Base-by-base conservation (phyloP, 2,329 filamentous ascomycete species). In the Botrytis deweyae region DNA sequence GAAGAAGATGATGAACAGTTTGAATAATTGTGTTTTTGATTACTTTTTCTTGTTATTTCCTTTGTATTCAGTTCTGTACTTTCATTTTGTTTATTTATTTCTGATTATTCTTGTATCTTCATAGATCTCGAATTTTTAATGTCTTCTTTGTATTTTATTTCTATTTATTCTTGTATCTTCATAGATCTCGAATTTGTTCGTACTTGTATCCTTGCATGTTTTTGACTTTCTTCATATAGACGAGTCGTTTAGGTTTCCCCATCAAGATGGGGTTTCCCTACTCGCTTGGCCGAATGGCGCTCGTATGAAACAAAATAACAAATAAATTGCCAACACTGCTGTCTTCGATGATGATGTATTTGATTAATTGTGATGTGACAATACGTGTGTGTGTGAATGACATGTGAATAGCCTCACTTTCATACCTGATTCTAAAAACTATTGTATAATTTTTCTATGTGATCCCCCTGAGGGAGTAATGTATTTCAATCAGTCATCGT, bases 241-340 rank as follows among this genome's bases (percentile, higher is more conserved):
- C n/a, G 62, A 65, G 40, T 65, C 40, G 40, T 65, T 33, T 42
- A 65, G 62, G 62, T 65, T 64, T 64, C 38, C 62, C 62, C 59
- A 62, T 20, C 16, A n/a, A n/a, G 49, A n/a, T 52, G 4, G 40
- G 62, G 16, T 64, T 64, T 64, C 22, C 36, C 25, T 44, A 8
- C 14, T 62, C 22, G 10, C 59, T 25, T 64, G n/a, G 62, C 62
- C n/a, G 40, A 64, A 64, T 64, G 62, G 40, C 62, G n/a, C 40
- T 65, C 62, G 62, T 46, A 22, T 29, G 18, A 44, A 29, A 3
- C 22, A 25, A n/a, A 44, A 55, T 55, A 55, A 29, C 25, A 38
- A 20, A 33, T 6, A 20, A 29, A 12, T 44, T 1, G 2, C 14
- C 40, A 65, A 10, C n/a, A 65, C 16, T 44, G 29, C 18, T 12